Conservation (phyloP, 2,329 filamentous ascomycete genomes). For the Chaetomium sp. region DNA sequence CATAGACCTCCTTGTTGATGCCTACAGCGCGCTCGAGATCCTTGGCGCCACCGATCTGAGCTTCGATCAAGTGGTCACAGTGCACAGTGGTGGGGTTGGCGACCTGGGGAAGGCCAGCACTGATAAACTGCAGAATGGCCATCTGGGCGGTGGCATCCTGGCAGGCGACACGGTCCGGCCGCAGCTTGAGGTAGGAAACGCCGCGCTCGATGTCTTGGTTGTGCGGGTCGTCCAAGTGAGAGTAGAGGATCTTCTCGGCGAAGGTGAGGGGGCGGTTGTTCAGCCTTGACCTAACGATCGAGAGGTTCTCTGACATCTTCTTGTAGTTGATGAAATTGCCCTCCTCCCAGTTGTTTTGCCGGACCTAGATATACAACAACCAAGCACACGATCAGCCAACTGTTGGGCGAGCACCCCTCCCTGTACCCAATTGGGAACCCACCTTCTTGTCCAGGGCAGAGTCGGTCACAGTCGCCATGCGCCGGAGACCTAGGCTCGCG, state of each 20-base stretch:
- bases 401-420: background rate
- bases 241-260: slow-evolving; percentile 99
- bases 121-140: slow-evolving; percentile 99
- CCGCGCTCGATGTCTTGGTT: slow-evolving; percentile 96
- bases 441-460: slow-evolving; percentile 89
- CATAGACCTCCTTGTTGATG: slow-evolving; percentile 99
- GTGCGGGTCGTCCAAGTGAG: slow-evolving; percentile 95
- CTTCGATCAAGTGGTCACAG: slow-evolving; percentile 99
- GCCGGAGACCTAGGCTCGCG: slow-evolving; percentile 63
- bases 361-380: slow-evolving; percentile 55
- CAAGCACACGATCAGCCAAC: slow-evolving; percentile 29
- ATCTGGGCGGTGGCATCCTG: slow-evolving; percentile 99
- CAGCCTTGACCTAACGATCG: slow-evolving; percentile 78
- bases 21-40: slow-evolving; percentile 87
- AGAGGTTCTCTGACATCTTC: slow-evolving; percentile 75
- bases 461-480: slow-evolving; percentile 85
- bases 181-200: slow-evolving; percentile 91
- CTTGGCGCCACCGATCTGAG: slow-evolving; percentile 88
- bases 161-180: slow-evolving; percentile 96
- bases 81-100: slow-evolving; percentile 95
- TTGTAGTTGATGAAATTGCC: slow-evolving; percentile 99
- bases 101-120: slow-evolving; percentile 91
- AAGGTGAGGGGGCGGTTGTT: slow-evolving; percentile 86
- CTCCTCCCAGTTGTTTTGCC: slow-evolving; percentile 91
- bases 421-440: slow-evolving; percentile 34